Evolutionary conservation across 1,139 yeast genomes (phyloP), one percentile per base, ranked within the genome.

Genomic region (Pichia sp.): DNA sequence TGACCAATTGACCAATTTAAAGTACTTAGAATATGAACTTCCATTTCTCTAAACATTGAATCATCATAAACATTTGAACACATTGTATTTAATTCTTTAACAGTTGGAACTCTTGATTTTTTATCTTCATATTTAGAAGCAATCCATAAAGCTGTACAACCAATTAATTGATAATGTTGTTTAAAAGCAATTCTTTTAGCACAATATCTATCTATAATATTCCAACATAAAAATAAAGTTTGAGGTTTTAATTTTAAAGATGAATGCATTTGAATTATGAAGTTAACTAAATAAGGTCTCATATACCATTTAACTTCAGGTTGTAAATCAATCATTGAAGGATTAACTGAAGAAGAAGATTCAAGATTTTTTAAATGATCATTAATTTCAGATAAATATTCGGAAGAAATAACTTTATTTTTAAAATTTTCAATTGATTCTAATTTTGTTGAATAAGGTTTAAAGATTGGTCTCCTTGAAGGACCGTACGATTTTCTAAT

Each of bases 21-120:
- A 1, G 97, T 88, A 41, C 78, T 67, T 41, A 91, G 68, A 32
- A 91, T 82, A 61, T 91, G 97, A 63, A 78, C 76, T 64, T 91
- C 97, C 97, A 91, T 91, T 62, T 89, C 96, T 33, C 82, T 72
- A 64, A 91, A 88, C 94, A 89, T 87, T 48, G 82, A 81, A 51
- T 80, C 82, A 50, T 87, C 95, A 59, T 87, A 89, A 13, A 88
- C 87, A 54, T 79, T 77, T 48, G 95, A 75, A 63, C 96, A 86
- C 80, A 87, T 76, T 51, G 77, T 66, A 18, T 82, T 72, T 50
- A 89, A 72, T 56, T 88, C 96, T 41, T 76, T 72, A 42, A 88
- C 69, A 1, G 91, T 80, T 24, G 96, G 96, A 4, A 87, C 88
- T 43, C 86, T 68, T 44, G 78, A 73, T 64, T 89, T 89, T 58